These are phyloP conservation scores for Monosporascus sp. DNA, from an alignment of 2,329 filamentous ascomycete species.

Conservation along the genomic window DNA sequence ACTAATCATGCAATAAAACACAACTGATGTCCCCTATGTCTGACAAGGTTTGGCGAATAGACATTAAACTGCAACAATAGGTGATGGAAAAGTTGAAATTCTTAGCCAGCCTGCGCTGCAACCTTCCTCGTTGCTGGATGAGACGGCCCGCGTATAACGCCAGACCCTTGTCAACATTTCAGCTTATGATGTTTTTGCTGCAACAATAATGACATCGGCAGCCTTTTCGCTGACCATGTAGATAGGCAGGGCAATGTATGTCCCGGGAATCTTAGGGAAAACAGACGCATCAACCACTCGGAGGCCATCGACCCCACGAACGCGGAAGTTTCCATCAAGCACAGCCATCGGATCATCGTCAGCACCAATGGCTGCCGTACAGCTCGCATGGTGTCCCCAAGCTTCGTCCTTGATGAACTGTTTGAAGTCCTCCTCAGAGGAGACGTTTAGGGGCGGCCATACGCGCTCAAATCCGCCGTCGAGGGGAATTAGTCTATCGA, in stretches of 20 bases:
- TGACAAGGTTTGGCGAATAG: no score
- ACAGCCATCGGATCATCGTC: constrained; percentile 46
- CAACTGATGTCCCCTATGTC: no score
- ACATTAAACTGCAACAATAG: no score
- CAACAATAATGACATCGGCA: constrained; percentile 40
- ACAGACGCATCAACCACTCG: constrained; percentile 50
- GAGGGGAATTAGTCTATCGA: constrained; percentile 11
- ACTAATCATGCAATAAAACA: no score
- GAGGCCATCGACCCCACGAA: constrained; percentile 42
- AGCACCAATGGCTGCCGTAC: constrained; percentile 46
- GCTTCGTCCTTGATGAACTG: constrained; percentile 40
- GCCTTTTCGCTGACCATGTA: constrained; percentile 54
- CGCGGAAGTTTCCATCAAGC: constrained; percentile 45
- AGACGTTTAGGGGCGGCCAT: constrained; percentile 8
- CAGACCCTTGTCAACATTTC: no score
- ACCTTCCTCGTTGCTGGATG: no score
- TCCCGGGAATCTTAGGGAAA: constrained; percentile 42
- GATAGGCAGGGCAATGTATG: constrained; percentile 39
- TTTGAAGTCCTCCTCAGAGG: constrained; percentile 34
- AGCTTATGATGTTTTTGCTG: no score
- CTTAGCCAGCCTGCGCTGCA: no score
- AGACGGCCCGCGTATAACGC: no score
- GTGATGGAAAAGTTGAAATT: no score
- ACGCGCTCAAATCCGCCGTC: constrained; percentile 14
- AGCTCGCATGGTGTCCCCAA: constrained; percentile 50